These are phyloP conservation scores for Alopecurus myosuroides DNA, from an alignment of 176 grass and related monocot species.

Conservation along the genomic window DNA sequence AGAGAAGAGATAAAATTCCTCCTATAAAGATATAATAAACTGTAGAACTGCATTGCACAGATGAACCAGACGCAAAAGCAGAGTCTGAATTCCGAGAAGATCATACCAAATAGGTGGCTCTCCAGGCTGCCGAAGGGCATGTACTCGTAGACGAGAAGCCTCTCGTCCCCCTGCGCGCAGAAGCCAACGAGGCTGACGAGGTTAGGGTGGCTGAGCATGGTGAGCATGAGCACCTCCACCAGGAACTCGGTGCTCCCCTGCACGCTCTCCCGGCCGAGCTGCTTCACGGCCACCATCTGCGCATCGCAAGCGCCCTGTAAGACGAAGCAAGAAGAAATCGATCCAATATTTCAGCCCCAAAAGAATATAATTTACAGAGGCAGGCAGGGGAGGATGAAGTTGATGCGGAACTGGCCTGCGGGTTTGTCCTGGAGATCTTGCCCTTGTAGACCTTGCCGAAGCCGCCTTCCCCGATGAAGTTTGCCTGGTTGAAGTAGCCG, in stretches of 20 bases:
- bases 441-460: slow-evolving; percentile 96
- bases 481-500: slow-evolving; percentile 67
- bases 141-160: slow-evolving; percentile 89
- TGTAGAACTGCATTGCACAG: not conserved
- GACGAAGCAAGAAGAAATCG: not conserved
- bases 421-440: slow-evolving; percentile 38
- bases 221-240: slow-evolving; percentile 93
- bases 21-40: not conserved
- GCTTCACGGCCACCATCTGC: slow-evolving; percentile 90
- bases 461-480: slow-evolving; percentile 86
- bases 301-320: not conserved
- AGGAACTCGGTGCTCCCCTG: slow-evolving; percentile 89
- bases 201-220: slow-evolving; percentile 68
- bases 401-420: slow-evolving; percentile 38
- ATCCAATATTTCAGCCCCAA: not conserved
- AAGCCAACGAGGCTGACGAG: slow-evolving; percentile 80
- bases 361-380: not conserved
- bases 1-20: not conserved
- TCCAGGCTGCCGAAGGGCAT: slow-evolving; percentile 92
- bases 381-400: not conserved
- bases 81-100: not conserved
- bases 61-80: not conserved
- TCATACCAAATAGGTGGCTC: slow-evolving; percentile 75
- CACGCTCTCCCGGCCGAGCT: slow-evolving; percentile 60
- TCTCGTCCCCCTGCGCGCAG: slow-evolving; percentile 92